phyloP scores from a whole-genome alignment of 306 rosid genomes.

The Abrus pulchellus region DNA sequence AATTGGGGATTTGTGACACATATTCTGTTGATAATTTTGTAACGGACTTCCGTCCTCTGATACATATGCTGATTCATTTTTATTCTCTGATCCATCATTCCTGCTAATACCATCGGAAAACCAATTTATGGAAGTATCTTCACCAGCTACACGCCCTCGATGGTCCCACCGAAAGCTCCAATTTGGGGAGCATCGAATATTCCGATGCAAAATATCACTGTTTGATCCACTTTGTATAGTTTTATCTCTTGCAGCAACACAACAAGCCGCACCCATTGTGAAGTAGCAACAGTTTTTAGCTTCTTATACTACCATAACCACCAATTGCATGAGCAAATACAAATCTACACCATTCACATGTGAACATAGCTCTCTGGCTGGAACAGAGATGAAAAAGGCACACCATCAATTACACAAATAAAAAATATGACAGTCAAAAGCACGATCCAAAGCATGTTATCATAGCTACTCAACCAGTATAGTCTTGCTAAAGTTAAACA shows the following conservation, averaged over 20 bases:
- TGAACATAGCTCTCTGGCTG: slow-evolving; percentile 43
- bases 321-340: slow-evolving; percentile 33
- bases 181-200: slow-evolving; percentile 54
- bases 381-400: slow-evolving; percentile 21
- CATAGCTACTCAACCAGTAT: background rate
- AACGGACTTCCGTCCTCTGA: slow-evolving; percentile 58
- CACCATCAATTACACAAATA: slow-evolving; percentile 37
- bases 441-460: slow-evolving; percentile 21
- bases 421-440: slow-evolving; percentile 9
- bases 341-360: slow-evolving; percentile 10
- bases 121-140: slow-evolving; percentile 63
- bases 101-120: slow-evolving; percentile 58
- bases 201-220: slow-evolving; percentile 48
- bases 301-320: slow-evolving; percentile 36
- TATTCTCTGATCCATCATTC: slow-evolving; percentile 53
- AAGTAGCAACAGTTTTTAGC: slow-evolving; percentile 32
- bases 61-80: slow-evolving; percentile 57
- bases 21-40: slow-evolving; percentile 45
- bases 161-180: slow-evolving; percentile 71
- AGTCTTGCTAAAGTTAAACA: slow-evolving; percentile 2
- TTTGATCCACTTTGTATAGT: slow-evolving; percentile 56
- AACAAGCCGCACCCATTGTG: slow-evolving; percentile 64
- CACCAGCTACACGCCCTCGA: slow-evolving; percentile 66
- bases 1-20: slow-evolving; percentile 47
- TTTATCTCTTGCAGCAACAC: slow-evolving; percentile 58